A percentile compares a stretch with the other conserved stretches of the same genome.
These are phyloP conservation scores for Macaranga tanarius DNA, from an alignment of 441 rosid genomes.

Conservation along the genomic window DNA sequence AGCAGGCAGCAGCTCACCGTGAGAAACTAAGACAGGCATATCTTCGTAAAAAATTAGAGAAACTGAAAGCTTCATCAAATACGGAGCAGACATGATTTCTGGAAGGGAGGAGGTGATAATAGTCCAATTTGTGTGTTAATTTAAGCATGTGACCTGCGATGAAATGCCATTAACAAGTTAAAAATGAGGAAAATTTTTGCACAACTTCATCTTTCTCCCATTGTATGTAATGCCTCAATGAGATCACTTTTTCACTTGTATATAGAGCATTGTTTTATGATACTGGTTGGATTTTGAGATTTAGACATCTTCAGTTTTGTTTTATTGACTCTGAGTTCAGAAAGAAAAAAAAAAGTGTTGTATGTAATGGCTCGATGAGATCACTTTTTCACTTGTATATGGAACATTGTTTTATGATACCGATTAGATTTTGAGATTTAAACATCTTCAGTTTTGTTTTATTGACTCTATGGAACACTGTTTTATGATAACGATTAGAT, in stretches of 20 bases:
- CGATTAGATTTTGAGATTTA: no score
- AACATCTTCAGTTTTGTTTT: no score
- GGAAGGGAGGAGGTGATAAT: constrained; percentile 6
- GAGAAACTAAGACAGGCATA: constrained; percentile 82
- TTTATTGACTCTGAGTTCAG: neutral
- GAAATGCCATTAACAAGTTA: neutral
- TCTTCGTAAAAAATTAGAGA: constrained; percentile 77
- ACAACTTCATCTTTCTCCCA: neutral
- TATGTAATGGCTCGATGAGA: no score
- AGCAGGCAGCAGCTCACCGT: constrained; percentile 67
- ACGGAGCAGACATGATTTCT: constrained; percentile 28
- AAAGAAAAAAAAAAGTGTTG: no score
- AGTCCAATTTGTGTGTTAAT: neutral
- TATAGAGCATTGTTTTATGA: neutral
- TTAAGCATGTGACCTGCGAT: neutral
- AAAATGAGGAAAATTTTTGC: neutral
- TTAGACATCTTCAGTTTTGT: neutral
- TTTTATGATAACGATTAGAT: no score
- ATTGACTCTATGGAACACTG: no score
- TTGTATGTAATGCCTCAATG: neutral
- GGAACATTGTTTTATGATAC: no score
- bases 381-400: no score
- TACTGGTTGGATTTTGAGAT: neutral
- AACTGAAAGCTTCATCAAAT: constrained; percentile 59
- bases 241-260: neutral